Base-by-base conservation (phyloP, 768 basidiomycete genomes). In the Wakefieldia striispora region DNA sequence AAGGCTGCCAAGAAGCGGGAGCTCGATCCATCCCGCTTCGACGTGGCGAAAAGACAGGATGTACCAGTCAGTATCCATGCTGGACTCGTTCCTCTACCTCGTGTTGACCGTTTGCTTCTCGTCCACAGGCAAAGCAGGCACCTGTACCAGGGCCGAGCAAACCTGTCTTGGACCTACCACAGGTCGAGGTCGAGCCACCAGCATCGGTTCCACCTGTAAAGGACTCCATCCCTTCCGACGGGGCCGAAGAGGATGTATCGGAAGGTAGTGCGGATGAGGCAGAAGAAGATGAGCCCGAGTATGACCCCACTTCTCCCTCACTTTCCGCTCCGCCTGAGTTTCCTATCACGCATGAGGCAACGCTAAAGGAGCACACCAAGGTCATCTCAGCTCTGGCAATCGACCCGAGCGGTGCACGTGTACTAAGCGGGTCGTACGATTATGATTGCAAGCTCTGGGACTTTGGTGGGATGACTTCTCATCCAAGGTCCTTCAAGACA, bases 391-490 rank as follows among this genome's bases (percentile, higher is more conserved):
- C 97, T 4, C 74, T 99, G 17, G 78, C 93, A 0, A 73, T 98
- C 40, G 97, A 99, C 69, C 91, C 94, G 7, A 91, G 95, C 19
- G 97, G 97, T 50, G 94, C 95, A 12, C 83, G 97, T 31, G 72
- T 99, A 26, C 71, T 91, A 16, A 89, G 91, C 9, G 97, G 97
- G 14, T 91, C 91, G 17, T 88, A 98, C 71, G 97, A 99, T 67
- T 98, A 98, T 64, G 97, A 99, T 69, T 86, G 88, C 70, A 98
- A 98, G 72, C 70, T 99, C 46, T 99, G 95, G 95, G 97, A 99
- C 70, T 98, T 98, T 70, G 95, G 95, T 59, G 97, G 97, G 14
- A 99, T 99, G 97, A 88, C 91, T 63, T 74, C 77, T 54, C 74
- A 83, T 55, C 84, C 86, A 69, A 91, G 91, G 69, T 95, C 97